phyloP scores from a whole-genome alignment of 768 basidiomycete genomes.

The Pholiota molesta region DNA sequence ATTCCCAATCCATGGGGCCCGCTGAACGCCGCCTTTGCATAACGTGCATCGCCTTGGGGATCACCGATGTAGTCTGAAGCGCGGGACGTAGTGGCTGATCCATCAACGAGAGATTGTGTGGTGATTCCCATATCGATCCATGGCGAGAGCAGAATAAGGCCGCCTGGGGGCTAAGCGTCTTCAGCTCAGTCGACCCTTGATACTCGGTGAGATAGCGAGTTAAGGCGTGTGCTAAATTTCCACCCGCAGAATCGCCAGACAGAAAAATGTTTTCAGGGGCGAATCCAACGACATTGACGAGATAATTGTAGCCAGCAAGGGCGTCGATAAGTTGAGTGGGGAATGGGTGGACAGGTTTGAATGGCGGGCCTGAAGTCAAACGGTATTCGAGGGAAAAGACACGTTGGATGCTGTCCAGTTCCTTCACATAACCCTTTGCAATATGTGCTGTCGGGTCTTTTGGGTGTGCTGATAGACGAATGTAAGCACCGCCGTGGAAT shows the following conservation, averaged over 20 bases:
- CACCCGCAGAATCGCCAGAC: conserved; percentile 81
- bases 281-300: conserved; percentile 60
- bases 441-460: conserved; percentile 47
- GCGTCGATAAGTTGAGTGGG: conserved; percentile 79
- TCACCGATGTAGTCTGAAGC: conserved; percentile 36
- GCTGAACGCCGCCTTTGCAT: conserved; percentile 44
- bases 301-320: conserved; percentile 72
- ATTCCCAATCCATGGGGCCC: conserved; percentile 50
- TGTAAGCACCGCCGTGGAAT: conserved; percentile 67
- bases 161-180: conserved; percentile 46
- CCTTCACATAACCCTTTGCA: conserved; percentile 47
- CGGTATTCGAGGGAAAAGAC: conserved; percentile 74
- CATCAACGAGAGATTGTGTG: conserved; percentile 29
- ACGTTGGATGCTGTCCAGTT: conserved; percentile 45
- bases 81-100: conserved; percentile 27
- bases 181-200: conserved; percentile 29
- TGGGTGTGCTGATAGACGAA: conserved; percentile 59
- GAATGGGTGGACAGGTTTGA: conserved; percentile 52
- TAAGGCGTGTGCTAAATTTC: conserved; percentile 67
- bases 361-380: conserved; percentile 50
- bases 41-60: conserved; percentile 31
- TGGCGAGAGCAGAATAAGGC: conserved; percentile 57
- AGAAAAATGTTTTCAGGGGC: conserved; percentile 62
- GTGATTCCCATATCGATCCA: conserved; percentile 56
- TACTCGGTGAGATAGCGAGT: conserved; percentile 64